Evolutionary conservation across 768 basidiomycete genomes (phyloP).

Genomic region (Lactarius quietus): DNA sequence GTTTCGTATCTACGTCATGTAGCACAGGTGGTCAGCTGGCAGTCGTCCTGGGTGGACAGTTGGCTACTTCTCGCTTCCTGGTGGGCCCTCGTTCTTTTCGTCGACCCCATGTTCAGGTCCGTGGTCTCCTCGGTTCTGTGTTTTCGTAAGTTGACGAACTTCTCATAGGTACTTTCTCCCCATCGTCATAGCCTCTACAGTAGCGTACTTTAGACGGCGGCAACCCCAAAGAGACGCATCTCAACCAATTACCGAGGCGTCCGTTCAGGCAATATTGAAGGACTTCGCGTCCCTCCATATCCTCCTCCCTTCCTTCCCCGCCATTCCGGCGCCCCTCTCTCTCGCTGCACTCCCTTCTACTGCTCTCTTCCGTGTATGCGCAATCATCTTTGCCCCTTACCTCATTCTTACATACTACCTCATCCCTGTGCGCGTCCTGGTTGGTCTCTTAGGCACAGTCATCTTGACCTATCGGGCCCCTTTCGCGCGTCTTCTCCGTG

Average conservation of each 20-base stretch:
- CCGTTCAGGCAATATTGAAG: slow-evolving; percentile 51
- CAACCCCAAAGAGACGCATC: slow-evolving; percentile 20
- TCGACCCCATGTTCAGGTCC: slow-evolving; percentile 43
- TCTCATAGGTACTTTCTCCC: slow-evolving; percentile 57
- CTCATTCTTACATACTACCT: slow-evolving; percentile 59
- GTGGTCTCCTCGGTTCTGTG: slow-evolving; percentile 24
- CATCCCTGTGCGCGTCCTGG: slow-evolving; percentile 57
- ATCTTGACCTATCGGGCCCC: slow-evolving; percentile 63
- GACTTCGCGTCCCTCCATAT: slow-evolving; percentile 65
- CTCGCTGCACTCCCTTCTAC: slow-evolving; percentile 32
- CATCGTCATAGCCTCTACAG: slow-evolving; percentile 40
- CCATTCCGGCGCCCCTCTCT: slow-evolving; percentile 32
- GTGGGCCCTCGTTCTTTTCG: slow-evolving; percentile 74
- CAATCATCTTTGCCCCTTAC: slow-evolving; percentile 60
- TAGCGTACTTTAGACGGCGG: slow-evolving; percentile 34
- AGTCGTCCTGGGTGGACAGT: slow-evolving; percentile 52
- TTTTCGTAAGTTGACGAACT: not conserved
- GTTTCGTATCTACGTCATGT: slow-evolving; percentile 43
- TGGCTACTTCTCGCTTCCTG: slow-evolving; percentile 65
- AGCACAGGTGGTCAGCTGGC: slow-evolving; percentile 57
- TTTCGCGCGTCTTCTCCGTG: slow-evolving; percentile 55
- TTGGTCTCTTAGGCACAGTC: slow-evolving; percentile 57
- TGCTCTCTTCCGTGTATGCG: slow-evolving; percentile 52
- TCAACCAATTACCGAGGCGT: slow-evolving; percentile 49
- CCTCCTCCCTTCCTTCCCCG: slow-evolving; percentile 46